These are phyloP conservation scores for Diplodia sapinea DNA, from an alignment of 2,329 filamentous ascomycete genomes.

Conservation along the genomic window DNA sequence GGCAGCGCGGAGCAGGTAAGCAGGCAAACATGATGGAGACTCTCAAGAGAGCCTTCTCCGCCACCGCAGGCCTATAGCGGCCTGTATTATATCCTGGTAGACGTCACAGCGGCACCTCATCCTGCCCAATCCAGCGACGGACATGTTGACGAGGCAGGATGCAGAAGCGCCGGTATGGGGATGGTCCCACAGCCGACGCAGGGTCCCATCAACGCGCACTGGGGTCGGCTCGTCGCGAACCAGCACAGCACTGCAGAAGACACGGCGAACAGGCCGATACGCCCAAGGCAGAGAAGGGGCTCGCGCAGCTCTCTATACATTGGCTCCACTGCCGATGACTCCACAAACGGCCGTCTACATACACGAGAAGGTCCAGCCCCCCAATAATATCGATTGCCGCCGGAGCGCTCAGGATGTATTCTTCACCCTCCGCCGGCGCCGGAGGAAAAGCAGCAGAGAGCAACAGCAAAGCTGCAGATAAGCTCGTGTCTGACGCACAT, in stretches of 20 bases:
- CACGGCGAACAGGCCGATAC: background rate
- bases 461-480: conserved; percentile 16
- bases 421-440: background rate
- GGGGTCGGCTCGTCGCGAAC: conserved; percentile 22
- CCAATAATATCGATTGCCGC: background rate
- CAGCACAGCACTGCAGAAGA: conserved; percentile 15
- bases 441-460: background rate
- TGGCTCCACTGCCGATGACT: background rate
- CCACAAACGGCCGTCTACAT: background rate
- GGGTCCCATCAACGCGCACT: background rate
- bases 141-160: background rate
- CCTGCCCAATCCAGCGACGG: conserved; percentile 3
- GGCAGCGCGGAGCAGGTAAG: background rate
- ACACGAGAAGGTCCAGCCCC: conserved; percentile 19
- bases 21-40: background rate
- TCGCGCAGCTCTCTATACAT: background rate
- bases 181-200: background rate
- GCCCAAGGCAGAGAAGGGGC: conserved; percentile 5
- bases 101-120: background rate
- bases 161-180: conserved; percentile 16
- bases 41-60: no score
- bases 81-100: background rate
- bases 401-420: background rate
- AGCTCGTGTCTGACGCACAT: conserved; percentile 21
- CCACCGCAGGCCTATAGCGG: background rate